These are phyloP conservation scores for Phytophthora agathidicida DNA, from an alignment of 352 stramenopile species.

Conservation along the genomic window DNA sequence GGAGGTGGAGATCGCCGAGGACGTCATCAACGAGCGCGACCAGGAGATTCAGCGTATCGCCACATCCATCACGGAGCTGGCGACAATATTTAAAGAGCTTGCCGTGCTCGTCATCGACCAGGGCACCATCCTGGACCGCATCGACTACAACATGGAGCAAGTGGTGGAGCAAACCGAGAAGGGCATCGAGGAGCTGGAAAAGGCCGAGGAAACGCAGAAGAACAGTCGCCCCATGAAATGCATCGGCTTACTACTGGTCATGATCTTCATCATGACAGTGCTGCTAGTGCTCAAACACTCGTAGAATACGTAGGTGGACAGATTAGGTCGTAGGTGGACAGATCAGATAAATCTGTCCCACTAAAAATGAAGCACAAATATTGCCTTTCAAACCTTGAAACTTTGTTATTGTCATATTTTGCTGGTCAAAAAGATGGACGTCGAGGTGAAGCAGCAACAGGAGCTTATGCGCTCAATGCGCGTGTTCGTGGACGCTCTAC, in stretches of 20 bases:
- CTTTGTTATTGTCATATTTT: conserved; percentile 22
- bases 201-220: conserved; percentile 99
- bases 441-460: conserved; percentile 53
- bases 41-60: conserved; percentile 98
- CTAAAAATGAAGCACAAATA: conserved; percentile 27
- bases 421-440: conserved; percentile 23
- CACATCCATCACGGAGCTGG: conserved; percentile 98
- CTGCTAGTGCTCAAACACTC: conserved; percentile 93
- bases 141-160: conserved; percentile 99
- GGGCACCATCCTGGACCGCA: conserved; percentile 99
- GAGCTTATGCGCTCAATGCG: conserved; percentile 58
- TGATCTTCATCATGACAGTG: conserved; percentile 94
- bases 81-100: conserved; percentile 99
- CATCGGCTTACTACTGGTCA: conserved; percentile 91
- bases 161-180: conserved; percentile 99
- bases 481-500: conserved; percentile 73
- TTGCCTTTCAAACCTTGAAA: conserved; percentile 26
- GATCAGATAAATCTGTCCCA: background rate
- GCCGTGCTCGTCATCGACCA: conserved; percentile 99
- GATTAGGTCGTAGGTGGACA: conserved; percentile 5
- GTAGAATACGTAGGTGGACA: conserved; percentile 42
- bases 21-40: conserved; percentile 95
- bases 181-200: conserved; percentile 98
- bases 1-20: conserved; percentile 96
- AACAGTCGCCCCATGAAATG: conserved; percentile 96